These are phyloP conservation scores for Syzygium aromaticum DNA, from an alignment of 345 rosid species.

Conservation along the genomic window DNA sequence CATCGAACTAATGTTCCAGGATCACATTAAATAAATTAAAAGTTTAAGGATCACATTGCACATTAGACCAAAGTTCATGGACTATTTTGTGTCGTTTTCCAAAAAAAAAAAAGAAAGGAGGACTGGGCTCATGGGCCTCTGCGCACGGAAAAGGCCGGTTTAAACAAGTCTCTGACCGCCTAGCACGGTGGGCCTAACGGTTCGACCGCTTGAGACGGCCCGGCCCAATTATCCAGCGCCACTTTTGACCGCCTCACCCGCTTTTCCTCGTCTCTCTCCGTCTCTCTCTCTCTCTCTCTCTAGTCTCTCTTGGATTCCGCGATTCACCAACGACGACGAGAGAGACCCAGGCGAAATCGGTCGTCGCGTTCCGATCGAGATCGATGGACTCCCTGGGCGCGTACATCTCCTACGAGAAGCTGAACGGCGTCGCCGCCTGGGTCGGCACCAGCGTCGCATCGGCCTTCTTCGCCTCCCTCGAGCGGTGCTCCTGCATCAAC, in stretches of 20 bases:
- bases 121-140: neutral
- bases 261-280: neutral
- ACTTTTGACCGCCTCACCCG: neutral
- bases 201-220: neutral
- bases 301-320: neutral
- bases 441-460: slow-evolving; percentile 37
- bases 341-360: neutral
- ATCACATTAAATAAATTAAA: too few relatives aligned
- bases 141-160: neutral
- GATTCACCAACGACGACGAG: neutral
- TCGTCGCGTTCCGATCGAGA: neutral
- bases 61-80: too few relatives aligned
- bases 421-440: slow-evolving; percentile 25
- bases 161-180: neutral
- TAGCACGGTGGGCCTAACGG: neutral
- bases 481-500: slow-evolving; percentile 40
- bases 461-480: slow-evolving; percentile 45
- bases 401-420: slow-evolving; percentile 30
- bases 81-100: too few relatives aligned
- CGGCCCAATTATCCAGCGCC: neutral
- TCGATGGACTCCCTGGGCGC: slow-evolving; percentile 16
- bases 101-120: neutral
- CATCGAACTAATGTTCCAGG: too few relatives aligned
- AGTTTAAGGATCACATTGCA: too few relatives aligned
- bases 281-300: neutral